Percentiles rank a stretch among this genome's conserved stretches.
Evolutionary conservation across 106 monocot species (phyloP).

Genomic region (Acorus calamus): DNA sequence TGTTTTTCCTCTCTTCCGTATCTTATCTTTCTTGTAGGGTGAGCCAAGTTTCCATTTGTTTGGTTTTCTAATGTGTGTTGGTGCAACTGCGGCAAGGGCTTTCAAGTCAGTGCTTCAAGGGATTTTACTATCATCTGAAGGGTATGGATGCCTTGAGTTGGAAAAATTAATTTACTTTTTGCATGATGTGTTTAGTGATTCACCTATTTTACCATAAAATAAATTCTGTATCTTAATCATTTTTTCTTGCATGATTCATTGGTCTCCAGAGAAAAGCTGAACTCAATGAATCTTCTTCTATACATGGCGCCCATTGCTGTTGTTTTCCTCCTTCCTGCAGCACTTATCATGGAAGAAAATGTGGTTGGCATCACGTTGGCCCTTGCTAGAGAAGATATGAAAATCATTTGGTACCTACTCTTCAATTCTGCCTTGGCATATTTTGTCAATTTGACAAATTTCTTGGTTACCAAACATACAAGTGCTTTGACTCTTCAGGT

Average conservation of each 20-base stretch:
- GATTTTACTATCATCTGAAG: conserved; percentile 50
- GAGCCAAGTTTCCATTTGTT: conserved; percentile 72
- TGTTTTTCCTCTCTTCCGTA: conserved; percentile 6
- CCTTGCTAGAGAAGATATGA: conserved; percentile 7
- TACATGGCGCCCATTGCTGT: conserved; percentile 32
- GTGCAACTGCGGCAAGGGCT: conserved; percentile 57
- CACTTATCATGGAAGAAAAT: conserved; percentile 16
- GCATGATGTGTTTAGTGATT: background rate
- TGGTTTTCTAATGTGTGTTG: conserved; percentile 63
- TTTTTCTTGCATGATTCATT: background rate
- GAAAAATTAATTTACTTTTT: background rate
- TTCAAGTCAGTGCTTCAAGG: conserved; percentile 59
- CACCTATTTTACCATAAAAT: background rate
- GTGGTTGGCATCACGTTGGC: conserved; percentile 5
- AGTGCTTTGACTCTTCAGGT: conserved; percentile 27
- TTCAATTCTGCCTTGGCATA: conserved; percentile 23
- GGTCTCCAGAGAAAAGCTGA: conserved; percentile 48
- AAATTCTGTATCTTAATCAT: background rate
- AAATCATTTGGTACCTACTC: conserved; percentile 9
- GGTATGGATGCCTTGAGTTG: conserved; percentile 12
- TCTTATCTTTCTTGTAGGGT: conserved; percentile 17
- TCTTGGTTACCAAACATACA: conserved; percentile 28
- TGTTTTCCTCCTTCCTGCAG: conserved; percentile 16
- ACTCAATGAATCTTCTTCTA: conserved; percentile 27
- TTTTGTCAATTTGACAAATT: conserved; percentile 27